Evolutionary conservation across 108 stramenopile genomes (phyloP).

Genomic region (Parmales sp.): DNA sequence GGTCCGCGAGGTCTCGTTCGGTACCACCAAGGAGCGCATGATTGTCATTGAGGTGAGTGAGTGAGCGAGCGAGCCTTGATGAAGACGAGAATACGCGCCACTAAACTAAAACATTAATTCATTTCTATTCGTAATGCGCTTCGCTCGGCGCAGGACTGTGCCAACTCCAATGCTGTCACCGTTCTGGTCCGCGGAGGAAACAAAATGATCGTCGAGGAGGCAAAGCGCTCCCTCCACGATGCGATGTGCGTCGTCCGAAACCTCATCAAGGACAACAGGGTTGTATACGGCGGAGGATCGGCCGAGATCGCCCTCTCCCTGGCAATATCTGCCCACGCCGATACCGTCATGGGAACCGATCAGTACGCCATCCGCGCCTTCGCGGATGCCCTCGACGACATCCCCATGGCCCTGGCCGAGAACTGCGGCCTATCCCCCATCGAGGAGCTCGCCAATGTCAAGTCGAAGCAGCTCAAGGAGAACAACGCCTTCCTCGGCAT

Average conservation of each 20-base stretch:
- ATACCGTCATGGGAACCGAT: constrained; percentile 85
- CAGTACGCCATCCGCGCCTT: constrained; percentile 95
- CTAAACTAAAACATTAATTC: neutral
- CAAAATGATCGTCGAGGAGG: constrained; percentile 99
- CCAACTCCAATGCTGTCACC: constrained; percentile 91
- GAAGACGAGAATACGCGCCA: neutral
- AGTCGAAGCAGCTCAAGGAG: constrained; percentile 81
- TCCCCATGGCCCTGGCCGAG: constrained; percentile 97
- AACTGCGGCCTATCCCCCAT: constrained; percentile 94
- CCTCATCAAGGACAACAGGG: constrained; percentile 90
- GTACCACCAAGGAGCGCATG: constrained; percentile 84
- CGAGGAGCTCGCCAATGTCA: constrained; percentile 89
- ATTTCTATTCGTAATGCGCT: constrained; percentile 52
- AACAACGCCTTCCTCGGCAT: constrained; percentile 78
- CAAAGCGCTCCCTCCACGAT: constrained; percentile 98
- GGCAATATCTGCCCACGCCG: constrained; percentile 79
- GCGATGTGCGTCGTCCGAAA: constrained; percentile 99
- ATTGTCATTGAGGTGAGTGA: constrained; percentile 61
- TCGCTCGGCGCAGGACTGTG: constrained; percentile 94
- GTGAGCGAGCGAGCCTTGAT: constrained; percentile 13
- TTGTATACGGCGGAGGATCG: constrained; percentile 98
- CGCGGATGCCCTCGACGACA: constrained; percentile 92
- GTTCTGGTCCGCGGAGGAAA: constrained; percentile 95
- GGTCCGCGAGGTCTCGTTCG: constrained; percentile 89
- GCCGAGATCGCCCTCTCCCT: constrained; percentile 97